Conservation (phyloP, 306 rosid genomes). For the Arachis stenosperma region DNA sequence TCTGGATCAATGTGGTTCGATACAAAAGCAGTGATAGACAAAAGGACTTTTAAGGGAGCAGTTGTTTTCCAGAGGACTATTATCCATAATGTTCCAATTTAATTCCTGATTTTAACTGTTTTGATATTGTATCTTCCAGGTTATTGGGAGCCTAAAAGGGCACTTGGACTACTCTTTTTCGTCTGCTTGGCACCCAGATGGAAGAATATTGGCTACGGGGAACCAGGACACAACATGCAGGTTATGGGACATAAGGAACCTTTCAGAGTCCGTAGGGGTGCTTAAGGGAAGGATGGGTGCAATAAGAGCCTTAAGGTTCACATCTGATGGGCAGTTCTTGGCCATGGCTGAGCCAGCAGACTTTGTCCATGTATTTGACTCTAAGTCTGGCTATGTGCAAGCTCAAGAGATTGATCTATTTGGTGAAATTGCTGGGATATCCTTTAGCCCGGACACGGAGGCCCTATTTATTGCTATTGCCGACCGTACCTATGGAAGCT, state of each 20-base stretch:
- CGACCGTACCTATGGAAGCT: constrained; percentile 84
- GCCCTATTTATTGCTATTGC: constrained; percentile 84
- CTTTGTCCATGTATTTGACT: constrained; percentile 74
- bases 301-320: constrained; percentile 74
- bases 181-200: constrained; percentile 98
- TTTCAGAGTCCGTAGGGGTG: constrained; percentile 70
- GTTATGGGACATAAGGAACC: constrained; percentile 92
- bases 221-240: constrained; percentile 97
- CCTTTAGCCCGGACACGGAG: constrained; percentile 86
- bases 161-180: constrained; percentile 91
- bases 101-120: constrained; percentile 6
- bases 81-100: background rate
- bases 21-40: no score
- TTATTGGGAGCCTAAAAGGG: constrained; percentile 68
- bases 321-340: constrained; percentile 72
- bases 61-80: background rate
- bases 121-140: constrained; percentile 41
- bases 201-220: constrained; percentile 83
- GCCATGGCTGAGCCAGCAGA: constrained; percentile 98
- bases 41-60: no score
- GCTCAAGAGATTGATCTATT: constrained; percentile 86
- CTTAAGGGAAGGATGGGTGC: constrained; percentile 96
- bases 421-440: constrained; percentile 89
- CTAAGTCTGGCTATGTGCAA: constrained; percentile 55
- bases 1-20: no score